phyloP scores from a whole-genome alignment of 352 stramenopile species.

The Globisporangium middletonii region DNA sequence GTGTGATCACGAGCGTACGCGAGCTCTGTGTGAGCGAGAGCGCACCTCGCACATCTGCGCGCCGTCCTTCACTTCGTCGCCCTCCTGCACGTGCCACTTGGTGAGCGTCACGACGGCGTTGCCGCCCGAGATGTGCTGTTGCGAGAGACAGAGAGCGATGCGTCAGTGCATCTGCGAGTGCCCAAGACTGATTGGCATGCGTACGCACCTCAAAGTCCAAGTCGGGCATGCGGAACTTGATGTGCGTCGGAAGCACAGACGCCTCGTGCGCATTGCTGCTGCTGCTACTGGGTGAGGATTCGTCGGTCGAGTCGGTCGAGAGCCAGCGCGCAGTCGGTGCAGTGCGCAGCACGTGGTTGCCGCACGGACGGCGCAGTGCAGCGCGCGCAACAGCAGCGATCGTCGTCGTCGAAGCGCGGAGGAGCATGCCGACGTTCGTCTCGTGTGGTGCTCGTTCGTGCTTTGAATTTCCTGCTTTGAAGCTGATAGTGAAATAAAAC shows the following conservation, averaged over 20 bases:
- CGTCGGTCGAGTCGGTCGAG: neutral
- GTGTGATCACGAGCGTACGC: neutral
- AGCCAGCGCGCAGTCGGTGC: slow-evolving; percentile 4
- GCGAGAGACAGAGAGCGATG: neutral
- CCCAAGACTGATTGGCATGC: neutral
- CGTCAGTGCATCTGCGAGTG: neutral
- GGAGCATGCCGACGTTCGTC: neutral
- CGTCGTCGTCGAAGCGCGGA: neutral
- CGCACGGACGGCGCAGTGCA: slow-evolving; percentile 1
- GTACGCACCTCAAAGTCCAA: slow-evolving; percentile 68
- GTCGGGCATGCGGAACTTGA: slow-evolving; percentile 87
- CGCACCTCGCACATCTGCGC: slow-evolving; percentile 71
- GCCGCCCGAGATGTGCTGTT: slow-evolving; percentile 52
- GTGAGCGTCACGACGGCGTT: slow-evolving; percentile 48
- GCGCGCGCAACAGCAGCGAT: neutral
- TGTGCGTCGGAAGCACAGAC: slow-evolving; percentile 48
- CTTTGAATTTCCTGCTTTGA: no score
- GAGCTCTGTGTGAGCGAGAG: neutral
- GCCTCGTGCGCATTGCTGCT: neutral
- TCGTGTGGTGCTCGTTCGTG: neutral
- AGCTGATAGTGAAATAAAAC: no score
- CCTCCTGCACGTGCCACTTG: slow-evolving; percentile 75
- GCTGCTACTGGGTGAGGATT: neutral
- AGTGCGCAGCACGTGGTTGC: neutral
- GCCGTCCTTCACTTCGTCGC: slow-evolving; percentile 53